Conservation (phyloP, 2,329 filamentous ascomycete genomes). For the Diaporthe sp. region DNA sequence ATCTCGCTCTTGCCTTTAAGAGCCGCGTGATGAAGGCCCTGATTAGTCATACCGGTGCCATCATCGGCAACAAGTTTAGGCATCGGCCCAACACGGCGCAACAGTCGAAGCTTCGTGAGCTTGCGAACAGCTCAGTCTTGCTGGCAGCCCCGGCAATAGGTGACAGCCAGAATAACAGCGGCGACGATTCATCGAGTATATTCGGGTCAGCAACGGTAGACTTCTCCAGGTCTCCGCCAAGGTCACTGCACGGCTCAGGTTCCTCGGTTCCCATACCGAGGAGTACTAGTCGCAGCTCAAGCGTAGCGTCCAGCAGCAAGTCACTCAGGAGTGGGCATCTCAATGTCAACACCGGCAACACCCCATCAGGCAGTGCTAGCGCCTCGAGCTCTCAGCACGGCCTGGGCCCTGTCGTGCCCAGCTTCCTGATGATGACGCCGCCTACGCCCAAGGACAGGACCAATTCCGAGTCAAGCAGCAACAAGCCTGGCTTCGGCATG, state of each 20-base stretch:
- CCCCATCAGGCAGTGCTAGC: constrained; percentile 40
- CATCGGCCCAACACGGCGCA: constrained; percentile 86
- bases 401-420: constrained; percentile 48
- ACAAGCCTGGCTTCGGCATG: constrained; percentile 41
- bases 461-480: constrained; percentile 36
- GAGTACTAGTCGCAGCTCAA: constrained; percentile 65
- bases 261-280: constrained; percentile 60
- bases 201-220: constrained; percentile 67
- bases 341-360: constrained; percentile 35
- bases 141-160: constrained; percentile 58
- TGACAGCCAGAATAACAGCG: constrained; percentile 59
- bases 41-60: constrained; percentile 94
- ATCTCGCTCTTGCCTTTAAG: constrained; percentile 91
- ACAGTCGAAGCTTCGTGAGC: constrained; percentile 82
- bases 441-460: constrained; percentile 53
- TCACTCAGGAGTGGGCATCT: constrained; percentile 52
- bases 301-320: constrained; percentile 60
- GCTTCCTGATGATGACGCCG: constrained; percentile 62
- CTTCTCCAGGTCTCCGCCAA: constrained; percentile 70
- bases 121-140: constrained; percentile 83
- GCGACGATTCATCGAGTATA: constrained; percentile 69
- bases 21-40: constrained; percentile 94
- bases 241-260: constrained; percentile 63
- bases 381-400: constrained; percentile 44
- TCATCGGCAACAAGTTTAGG: constrained; percentile 97